Conservation (phyloP, 2,329 filamentous ascomycete species). For the Pyrenochaeta sp. region DNA sequence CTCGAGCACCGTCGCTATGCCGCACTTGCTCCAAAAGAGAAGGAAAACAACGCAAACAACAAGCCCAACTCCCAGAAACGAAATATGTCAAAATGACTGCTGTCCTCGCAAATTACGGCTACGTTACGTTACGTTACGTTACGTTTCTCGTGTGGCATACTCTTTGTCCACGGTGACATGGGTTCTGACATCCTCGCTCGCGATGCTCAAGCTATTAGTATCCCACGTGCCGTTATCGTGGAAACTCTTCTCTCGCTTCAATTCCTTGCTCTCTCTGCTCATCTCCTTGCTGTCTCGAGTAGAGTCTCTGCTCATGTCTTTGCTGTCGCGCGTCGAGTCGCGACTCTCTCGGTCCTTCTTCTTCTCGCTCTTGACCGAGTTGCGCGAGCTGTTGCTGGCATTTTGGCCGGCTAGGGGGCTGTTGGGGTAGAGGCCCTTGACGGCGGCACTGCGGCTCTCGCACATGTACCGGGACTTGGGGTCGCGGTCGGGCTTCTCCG, state of each 20-base stretch:
- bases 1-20: too few species aligned
- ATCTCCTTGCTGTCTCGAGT: slow-evolving; percentile 20
- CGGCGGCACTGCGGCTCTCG: slow-evolving; percentile 47
- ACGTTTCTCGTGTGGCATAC: too few species aligned
- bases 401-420: slow-evolving; percentile 31
- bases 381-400: slow-evolving; percentile 22
- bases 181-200: slow-evolving; percentile 24
- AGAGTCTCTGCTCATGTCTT: slow-evolving; percentile 12
- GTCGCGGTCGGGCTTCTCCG: slow-evolving; percentile 27
- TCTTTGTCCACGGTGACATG: slow-evolving; percentile 18
- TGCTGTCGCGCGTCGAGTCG: slow-evolving; percentile 20
- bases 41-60: too few species aligned
- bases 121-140: too few species aligned
- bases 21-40: too few species aligned
- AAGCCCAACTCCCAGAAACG: slow-evolving; percentile 17
- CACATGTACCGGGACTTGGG: slow-evolving; percentile 40
- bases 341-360: slow-evolving; percentile 22
- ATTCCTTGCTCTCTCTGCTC: slow-evolving; percentile 11
- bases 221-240: slow-evolving; percentile 37
- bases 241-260: slow-evolving; percentile 18
- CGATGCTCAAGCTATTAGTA: slow-evolving; percentile 29
- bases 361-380: slow-evolving; percentile 25
- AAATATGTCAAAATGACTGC: too few species aligned
- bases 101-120: too few species aligned
- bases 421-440: slow-evolving; percentile 49